Evolutionary conservation across 2,329 filamentous ascomycete genomes (phyloP).

Genomic region (Cyanodermella asteris): DNA sequence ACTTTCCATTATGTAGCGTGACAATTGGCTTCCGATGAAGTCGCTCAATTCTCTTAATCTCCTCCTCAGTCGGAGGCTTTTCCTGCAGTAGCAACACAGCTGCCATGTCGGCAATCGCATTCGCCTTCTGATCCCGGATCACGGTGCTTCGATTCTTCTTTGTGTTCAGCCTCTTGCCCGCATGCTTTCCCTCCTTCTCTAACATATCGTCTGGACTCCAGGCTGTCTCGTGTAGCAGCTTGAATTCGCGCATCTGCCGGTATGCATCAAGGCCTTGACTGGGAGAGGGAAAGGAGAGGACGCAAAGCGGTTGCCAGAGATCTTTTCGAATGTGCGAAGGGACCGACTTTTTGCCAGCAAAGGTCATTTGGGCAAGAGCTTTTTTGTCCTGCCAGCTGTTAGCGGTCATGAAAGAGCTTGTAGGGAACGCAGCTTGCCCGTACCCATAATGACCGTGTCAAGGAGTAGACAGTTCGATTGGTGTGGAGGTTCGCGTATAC

Average conservation of each 20-base stretch:
- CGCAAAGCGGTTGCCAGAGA: conserved; percentile 38
- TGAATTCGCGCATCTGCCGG: conserved; percentile 36
- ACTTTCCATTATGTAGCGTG: too few species aligned
- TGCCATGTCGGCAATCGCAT: conserved; percentile 36
- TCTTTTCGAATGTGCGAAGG: conserved; percentile 37
- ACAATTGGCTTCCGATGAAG: too few species aligned
- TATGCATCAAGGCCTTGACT: conserved; percentile 31
- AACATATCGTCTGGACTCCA: conserved; percentile 24
- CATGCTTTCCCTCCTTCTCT: conserved; percentile 21
- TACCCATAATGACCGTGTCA: conserved; percentile 34
- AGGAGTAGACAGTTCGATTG: conserved; percentile 42
- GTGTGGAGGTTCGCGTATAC: conserved; percentile 39
- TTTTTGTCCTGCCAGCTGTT: conserved; percentile 22
- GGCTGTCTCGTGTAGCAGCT: conserved; percentile 32
- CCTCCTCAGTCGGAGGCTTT: conserved; percentile 3
- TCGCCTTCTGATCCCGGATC: conserved; percentile 44
- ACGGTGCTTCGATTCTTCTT: conserved; percentile 28
- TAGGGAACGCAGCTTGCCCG: conserved; percentile 1
- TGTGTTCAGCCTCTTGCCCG: conserved; percentile 20
- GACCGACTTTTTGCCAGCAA: conserved; percentile 41
- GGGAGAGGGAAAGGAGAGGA: conserved; percentile 30
- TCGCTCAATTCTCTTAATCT: neutral
- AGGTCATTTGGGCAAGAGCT: conserved; percentile 34
- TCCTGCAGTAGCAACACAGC: conserved; percentile 29
- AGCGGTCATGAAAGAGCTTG: conserved; percentile 2